Evolutionary conservation across 192 early-diverging fungal species (phyloP).

Genomic region (Podila verticillata): DNA sequence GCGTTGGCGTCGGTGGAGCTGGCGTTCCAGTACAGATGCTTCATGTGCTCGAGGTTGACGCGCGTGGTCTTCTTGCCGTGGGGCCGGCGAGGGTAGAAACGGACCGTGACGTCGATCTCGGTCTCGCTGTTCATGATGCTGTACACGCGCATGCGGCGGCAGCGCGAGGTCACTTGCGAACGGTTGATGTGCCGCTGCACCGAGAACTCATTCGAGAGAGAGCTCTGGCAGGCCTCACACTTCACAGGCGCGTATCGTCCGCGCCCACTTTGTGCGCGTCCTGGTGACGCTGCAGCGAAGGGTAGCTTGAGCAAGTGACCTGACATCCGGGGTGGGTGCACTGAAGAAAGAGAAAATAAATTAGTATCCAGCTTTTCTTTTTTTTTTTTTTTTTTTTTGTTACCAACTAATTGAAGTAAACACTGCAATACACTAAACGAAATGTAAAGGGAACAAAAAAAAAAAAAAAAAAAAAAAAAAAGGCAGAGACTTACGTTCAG

Average conservation of each 20-base stretch:
- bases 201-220: slow-evolving; percentile 44
- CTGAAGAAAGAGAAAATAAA: not conserved
- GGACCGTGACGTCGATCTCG: slow-evolving; percentile 17
- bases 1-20: too few species aligned
- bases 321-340: slow-evolving; percentile 7
- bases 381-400: too few species aligned
- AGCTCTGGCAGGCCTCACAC: slow-evolving; percentile 24
- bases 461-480: not conserved
- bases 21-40: not conserved
- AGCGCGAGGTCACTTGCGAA: slow-evolving; percentile 2
- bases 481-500: not conserved
- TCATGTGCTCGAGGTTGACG: slow-evolving; percentile 17
- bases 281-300: slow-evolving; percentile 15
- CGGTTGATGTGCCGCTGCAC: slow-evolving; percentile 39
- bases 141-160: slow-evolving; percentile 21
- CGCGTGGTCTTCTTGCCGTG: slow-evolving; percentile 40
- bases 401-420: too few species aligned
- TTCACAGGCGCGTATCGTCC: slow-evolving; percentile 23
- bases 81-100: slow-evolving; percentile 12
- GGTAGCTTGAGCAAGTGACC: slow-evolving; percentile 23
- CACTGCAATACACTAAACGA: too few species aligned
- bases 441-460: not conserved
- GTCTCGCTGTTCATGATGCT: slow-evolving; percentile 24
- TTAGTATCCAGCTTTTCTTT: too few species aligned
- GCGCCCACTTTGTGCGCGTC: slow-evolving; percentile 21